Evolutionary conservation across 768 basidiomycete species (phyloP).

Genomic region (Grammothele lineata): DNA sequence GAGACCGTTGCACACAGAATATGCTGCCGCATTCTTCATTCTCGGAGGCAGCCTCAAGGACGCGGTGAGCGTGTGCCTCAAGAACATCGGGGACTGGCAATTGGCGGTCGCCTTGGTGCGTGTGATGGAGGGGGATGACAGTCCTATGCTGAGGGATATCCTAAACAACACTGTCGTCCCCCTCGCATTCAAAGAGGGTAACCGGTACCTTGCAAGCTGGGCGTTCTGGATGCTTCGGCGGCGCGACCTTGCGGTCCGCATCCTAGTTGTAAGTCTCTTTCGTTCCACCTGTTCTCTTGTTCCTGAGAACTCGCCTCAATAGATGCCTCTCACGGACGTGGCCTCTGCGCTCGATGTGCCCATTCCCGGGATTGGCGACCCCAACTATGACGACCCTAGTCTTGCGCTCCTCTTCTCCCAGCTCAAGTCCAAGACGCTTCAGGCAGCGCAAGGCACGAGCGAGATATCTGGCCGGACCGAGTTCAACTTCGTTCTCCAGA

Average conservation of each 20-base stretch:
- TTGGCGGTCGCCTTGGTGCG: constrained; percentile 85
- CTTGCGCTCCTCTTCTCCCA: constrained; percentile 88
- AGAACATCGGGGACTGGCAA: constrained; percentile 86
- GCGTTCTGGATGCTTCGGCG: constrained; percentile 92
- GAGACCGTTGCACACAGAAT: constrained; percentile 50
- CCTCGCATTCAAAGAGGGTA: constrained; percentile 79
- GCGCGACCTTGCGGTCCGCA: constrained; percentile 84
- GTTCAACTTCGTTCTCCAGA: constrained; percentile 94
- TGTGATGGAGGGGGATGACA: constrained; percentile 78
- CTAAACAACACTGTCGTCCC: constrained; percentile 77
- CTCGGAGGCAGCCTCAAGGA: constrained; percentile 86
- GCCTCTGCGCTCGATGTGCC: constrained; percentile 51
- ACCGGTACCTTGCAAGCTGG: constrained; percentile 94
- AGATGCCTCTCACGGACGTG: constrained; percentile 79
- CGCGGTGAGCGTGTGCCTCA: constrained; percentile 86
- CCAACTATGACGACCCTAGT: constrained; percentile 92
- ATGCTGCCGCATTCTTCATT: constrained; percentile 98
- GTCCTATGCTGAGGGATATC: constrained; percentile 68
- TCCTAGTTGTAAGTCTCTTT: constrained; percentile 64
- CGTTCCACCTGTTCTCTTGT: neutral
- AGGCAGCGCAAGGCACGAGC: constrained; percentile 89
- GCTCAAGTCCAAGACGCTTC: constrained; percentile 84
- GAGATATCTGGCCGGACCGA: constrained; percentile 86
- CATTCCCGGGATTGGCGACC: constrained; percentile 69
- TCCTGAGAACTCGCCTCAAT: neutral